These are phyloP conservation scores for Boletus bicolor DNA, from an alignment of 768 basidiomycete genomes.

Conservation along the genomic window DNA sequence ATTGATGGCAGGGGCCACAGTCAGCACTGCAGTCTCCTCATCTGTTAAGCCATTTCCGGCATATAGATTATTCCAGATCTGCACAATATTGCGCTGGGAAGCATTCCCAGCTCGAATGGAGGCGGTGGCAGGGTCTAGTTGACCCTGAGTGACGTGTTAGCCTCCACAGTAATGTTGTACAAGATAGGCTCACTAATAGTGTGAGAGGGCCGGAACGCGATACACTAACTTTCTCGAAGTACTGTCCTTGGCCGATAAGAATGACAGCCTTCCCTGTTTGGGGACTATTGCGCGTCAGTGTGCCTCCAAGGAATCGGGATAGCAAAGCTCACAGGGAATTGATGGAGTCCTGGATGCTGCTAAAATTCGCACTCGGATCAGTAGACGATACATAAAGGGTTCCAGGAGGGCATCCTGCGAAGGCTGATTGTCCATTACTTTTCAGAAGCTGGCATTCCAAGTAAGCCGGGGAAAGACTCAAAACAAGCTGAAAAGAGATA, in stretches of 20 bases:
- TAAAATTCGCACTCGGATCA: slow-evolving; percentile 45
- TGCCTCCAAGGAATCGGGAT: background rate
- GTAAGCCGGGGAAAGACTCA: slow-evolving; percentile 46
- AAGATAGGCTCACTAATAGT: slow-evolving; percentile 42
- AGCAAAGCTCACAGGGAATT: slow-evolving; percentile 46
- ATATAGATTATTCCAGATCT: slow-evolving; percentile 49
- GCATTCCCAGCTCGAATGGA: slow-evolving; percentile 42
- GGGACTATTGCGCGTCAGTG: slow-evolving; percentile 34
- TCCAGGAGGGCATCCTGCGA: slow-evolving; percentile 52
- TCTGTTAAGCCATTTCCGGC: slow-evolving; percentile 47
- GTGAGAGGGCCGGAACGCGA: slow-evolving; percentile 52
- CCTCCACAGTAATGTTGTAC: background rate
- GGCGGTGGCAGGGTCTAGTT: slow-evolving; percentile 40
- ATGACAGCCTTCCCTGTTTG: slow-evolving; percentile 41
- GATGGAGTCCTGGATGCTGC: slow-evolving; percentile 53
- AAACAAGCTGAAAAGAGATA: background rate
- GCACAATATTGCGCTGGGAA: slow-evolving; percentile 47
- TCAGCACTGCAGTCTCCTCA: slow-evolving; percentile 55
- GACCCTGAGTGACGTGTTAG: slow-evolving; percentile 38
- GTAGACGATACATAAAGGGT: slow-evolving; percentile 57
- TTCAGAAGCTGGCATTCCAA: slow-evolving; percentile 53
- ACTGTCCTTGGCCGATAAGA: slow-evolving; percentile 56
- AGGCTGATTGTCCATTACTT: slow-evolving; percentile 37
- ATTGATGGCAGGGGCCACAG: slow-evolving; percentile 51
- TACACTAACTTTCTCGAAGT: slow-evolving; percentile 58